Conservation (phyloP, 73 alveolate species). For the Tetrahymena thermophila region DNA sequence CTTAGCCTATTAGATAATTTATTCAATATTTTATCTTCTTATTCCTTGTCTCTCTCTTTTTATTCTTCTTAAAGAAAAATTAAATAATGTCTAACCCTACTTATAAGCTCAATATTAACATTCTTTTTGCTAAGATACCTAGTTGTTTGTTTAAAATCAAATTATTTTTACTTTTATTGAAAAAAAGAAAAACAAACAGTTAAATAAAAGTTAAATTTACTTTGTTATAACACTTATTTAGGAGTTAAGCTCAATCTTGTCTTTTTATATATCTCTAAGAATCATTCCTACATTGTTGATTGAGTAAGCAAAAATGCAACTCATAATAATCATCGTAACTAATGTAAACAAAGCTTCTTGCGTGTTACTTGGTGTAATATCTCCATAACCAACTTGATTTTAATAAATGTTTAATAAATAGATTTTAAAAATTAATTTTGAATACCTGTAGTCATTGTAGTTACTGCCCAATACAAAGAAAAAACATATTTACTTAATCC, state of each 20-base stretch:
- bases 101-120: background rate
- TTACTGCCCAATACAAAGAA: background rate
- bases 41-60: background rate
- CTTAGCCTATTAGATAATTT: background rate
- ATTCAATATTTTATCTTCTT: background rate
- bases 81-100: background rate
- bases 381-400: constrained; percentile 36
- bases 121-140: background rate
- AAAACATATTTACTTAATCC: background rate
- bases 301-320: constrained; percentile 25
- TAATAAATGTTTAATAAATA: background rate
- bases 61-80: background rate
- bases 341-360: constrained; percentile 36
- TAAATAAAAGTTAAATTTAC: background rate
- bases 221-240: background rate
- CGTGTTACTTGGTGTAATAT: constrained; percentile 27
- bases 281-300: constrained; percentile 36
- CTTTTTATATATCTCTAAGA: constrained; percentile 5
- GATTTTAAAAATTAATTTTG: background rate
- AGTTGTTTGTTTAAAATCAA: background rate
- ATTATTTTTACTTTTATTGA: background rate
- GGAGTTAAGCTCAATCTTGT: background rate
- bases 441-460: background rate
- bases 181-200: too few relatives aligned
- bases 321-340: constrained; percentile 22